These are phyloP conservation scores for Gossypium turneri DNA, from an alignment of 345 rosid species.

Conservation along the genomic window DNA sequence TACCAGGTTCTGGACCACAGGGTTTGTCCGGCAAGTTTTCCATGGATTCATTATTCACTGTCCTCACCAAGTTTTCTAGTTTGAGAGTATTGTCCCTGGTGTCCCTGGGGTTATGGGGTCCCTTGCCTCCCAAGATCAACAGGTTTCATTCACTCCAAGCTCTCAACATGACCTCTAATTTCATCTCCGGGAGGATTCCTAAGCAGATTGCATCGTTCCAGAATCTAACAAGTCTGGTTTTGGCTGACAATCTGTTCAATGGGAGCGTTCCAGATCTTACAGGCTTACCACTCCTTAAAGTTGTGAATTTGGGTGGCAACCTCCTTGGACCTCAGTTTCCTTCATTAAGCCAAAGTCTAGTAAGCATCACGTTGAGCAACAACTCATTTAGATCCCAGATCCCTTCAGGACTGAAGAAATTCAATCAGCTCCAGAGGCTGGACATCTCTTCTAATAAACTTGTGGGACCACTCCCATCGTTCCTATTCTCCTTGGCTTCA, in stretches of 20 bases:
- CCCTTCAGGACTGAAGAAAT: slow-evolving; percentile 39
- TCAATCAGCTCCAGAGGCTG: slow-evolving; percentile 44
- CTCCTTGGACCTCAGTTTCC: slow-evolving; percentile 64
- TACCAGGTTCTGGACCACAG: slow-evolving; percentile 28
- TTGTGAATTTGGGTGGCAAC: slow-evolving; percentile 57
- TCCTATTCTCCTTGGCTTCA: slow-evolving; percentile 56
- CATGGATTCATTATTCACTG: slow-evolving; percentile 63
- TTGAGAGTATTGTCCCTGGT: slow-evolving; percentile 60
- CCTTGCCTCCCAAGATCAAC: slow-evolving; percentile 51
- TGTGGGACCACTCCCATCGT: slow-evolving; percentile 53
- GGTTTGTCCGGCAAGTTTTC: slow-evolving; percentile 49
- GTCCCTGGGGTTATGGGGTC: slow-evolving; percentile 78
- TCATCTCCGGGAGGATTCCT: slow-evolving; percentile 61
- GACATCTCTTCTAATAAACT: slow-evolving; percentile 61
- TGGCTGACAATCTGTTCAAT: slow-evolving; percentile 53
- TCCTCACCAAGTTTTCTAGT: slow-evolving; percentile 55
- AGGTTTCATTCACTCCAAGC: slow-evolving; percentile 49
- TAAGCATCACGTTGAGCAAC: slow-evolving; percentile 40
- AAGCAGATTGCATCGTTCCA: slow-evolving; percentile 39
- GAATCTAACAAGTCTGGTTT: slow-evolving; percentile 54
- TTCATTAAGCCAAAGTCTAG: slow-evolving; percentile 42
- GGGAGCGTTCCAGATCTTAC: slow-evolving; percentile 66
- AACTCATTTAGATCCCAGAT: slow-evolving; percentile 65
- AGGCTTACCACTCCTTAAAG: slow-evolving; percentile 37
- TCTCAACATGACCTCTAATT: slow-evolving; percentile 71